Evolutionary conservation across 768 basidiomycete species (phyloP).

Genomic region (Tricholoma bakamatsutake): DNA sequence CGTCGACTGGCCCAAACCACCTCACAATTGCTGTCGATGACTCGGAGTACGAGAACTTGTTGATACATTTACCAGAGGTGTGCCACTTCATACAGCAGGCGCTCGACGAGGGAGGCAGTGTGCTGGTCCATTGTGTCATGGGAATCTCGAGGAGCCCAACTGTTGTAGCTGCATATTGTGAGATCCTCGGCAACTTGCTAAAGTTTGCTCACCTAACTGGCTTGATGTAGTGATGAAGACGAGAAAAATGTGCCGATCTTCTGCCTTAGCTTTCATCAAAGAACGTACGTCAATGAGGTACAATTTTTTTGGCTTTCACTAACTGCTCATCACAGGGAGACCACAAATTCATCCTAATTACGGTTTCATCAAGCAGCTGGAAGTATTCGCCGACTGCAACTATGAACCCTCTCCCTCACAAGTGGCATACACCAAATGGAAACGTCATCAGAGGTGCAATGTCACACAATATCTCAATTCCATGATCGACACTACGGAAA

Average conservation of each 20-base stretch:
- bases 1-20: constrained; percentile 37
- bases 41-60: constrained; percentile 45
- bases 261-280: constrained; percentile 43
- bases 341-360: constrained; percentile 42
- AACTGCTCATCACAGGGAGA: constrained; percentile 20
- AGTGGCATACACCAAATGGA: constrained; percentile 51
- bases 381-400: constrained; percentile 45
- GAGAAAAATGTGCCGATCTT: constrained; percentile 31
- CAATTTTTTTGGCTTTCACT: too few relatives aligned
- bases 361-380: constrained; percentile 55
- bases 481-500: constrained; percentile 44
- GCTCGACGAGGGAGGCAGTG: constrained; percentile 42
- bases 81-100: constrained; percentile 61
- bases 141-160: constrained; percentile 68
- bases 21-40: constrained; percentile 37
- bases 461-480: constrained; percentile 48
- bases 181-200: constrained; percentile 19
- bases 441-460: constrained; percentile 45
- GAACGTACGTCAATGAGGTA: constrained; percentile 30
- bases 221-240: constrained; percentile 44
- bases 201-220: not conserved
- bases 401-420: constrained; percentile 40
- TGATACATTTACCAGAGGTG: constrained; percentile 56
- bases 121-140: constrained; percentile 72
- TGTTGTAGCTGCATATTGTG: constrained; percentile 50